Base-by-base conservation (phyloP, 2,329 filamentous ascomycete species). In the Xylariaceae sp. region DNA sequence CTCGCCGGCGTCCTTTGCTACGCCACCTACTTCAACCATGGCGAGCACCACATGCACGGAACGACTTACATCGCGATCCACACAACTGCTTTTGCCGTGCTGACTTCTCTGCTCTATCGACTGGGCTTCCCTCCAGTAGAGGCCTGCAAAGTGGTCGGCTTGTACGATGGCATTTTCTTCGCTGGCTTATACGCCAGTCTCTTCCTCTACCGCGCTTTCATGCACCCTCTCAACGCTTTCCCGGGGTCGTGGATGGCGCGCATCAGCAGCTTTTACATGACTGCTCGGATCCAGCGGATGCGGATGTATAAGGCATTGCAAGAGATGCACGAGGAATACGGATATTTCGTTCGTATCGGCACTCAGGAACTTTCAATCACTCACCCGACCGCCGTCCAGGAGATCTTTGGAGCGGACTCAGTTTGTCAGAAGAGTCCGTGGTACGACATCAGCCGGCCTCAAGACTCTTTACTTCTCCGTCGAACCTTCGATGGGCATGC, bases 21-120 rank as follows among this genome's bases (percentile, higher is more conserved):
- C 19, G 15, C 47, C 17, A 27, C 32, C 14, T 51, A 15, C 32
- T 55, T 55, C 27, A 39, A 32, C 15, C 15, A 49, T 15, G 53
- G 53, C 5, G 53, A 55, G 32, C 53, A 55, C 35, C 53, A 55
- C 36, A 31, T 55, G 10, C 41, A 55, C 27, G 22, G 47, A 27
- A 38, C 11, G 15, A 12, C 31, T 17, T 53, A 53, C 11, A 15
- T 48, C 18, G 18, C 44, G 7, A 18, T 27, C 4, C 14, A 32
- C 22, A 38, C 47, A 36, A 22, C 18, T 15, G 35, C 31, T 6
- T 44, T 52, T 38, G 12, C 14, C 12, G 6, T 36, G 35, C n/a
- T 41, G 19, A 38, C 11, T 19, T 9, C 15, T 10, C 27, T 17
- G 14, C 30, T 19, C 10, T 15, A 12, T 19, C n/a, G 32, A 18